Conservation (phyloP, 2,329 filamentous ascomycete species). For the Ceratocystis variospora region DNA sequence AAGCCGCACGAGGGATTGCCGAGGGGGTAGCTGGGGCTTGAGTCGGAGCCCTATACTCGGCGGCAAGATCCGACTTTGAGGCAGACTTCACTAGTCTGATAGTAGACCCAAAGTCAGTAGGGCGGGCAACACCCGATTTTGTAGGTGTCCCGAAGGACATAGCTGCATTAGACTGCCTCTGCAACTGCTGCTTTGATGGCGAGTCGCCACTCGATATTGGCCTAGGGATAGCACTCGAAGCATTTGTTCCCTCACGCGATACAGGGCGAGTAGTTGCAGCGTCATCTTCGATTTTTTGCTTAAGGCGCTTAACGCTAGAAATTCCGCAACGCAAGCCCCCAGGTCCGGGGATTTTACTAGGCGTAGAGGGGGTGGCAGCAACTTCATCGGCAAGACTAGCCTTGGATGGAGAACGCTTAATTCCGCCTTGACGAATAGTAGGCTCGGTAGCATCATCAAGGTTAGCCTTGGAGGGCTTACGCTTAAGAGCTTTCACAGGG, state of each 20-base stretch:
- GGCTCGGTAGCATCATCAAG: constrained; percentile 46
- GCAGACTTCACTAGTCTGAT: constrained; percentile 30
- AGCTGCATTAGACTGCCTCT: constrained; percentile 10
- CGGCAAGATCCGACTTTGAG: constrained; percentile 31
- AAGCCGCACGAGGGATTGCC: constrained; percentile 15
- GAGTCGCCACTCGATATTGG: constrained; percentile 30
- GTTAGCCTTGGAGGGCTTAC: constrained; percentile 42
- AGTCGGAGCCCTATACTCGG: background rate
- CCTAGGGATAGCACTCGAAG: constrained; percentile 33
- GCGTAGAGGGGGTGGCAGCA: background rate
- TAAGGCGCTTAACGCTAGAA: constrained; percentile 54
- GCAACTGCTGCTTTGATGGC: constrained; percentile 11
- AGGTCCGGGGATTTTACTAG: constrained; percentile 19
- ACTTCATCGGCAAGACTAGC: constrained; percentile 26
- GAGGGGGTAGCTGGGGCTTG: background rate
- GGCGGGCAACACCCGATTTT: constrained; percentile 52
- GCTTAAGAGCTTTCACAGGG: constrained; percentile 26
- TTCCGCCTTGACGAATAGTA: constrained; percentile 21
- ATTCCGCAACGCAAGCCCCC: constrained; percentile 17
- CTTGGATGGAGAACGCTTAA: constrained; percentile 27
- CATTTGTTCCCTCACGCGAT: constrained; percentile 33
- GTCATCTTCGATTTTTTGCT: constrained; percentile 54
- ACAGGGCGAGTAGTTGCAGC: constrained; percentile 49
- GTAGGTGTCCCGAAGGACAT: constrained; percentile 28
- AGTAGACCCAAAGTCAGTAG: constrained; percentile 36